Conservation (phyloP, 495 filamentous ascomycete species). For the Chlorociboria aeruginascens region DNA sequence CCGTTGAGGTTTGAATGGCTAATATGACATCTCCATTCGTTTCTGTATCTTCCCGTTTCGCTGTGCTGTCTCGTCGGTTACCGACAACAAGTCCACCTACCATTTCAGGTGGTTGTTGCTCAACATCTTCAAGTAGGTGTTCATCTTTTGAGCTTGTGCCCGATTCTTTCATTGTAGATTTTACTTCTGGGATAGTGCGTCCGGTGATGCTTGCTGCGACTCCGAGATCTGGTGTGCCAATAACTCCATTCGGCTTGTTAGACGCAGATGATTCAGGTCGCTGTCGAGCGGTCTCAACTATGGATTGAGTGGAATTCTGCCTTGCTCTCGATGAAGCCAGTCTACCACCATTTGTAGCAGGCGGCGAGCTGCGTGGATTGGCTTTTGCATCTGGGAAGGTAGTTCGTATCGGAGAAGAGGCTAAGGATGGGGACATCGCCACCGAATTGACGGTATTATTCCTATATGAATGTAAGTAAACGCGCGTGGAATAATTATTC, state of each 20-base stretch:
- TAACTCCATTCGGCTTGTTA: slow-evolving; percentile 30
- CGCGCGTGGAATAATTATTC: background rate
- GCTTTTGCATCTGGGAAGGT: slow-evolving; percentile 43
- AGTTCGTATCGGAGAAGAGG: slow-evolving; percentile 59
- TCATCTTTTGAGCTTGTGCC: slow-evolving; percentile 16
- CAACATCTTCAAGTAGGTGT: slow-evolving; percentile 13
- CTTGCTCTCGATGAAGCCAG: slow-evolving; percentile 56
- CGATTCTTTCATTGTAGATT: slow-evolving; percentile 25
- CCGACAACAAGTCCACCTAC: slow-evolving; percentile 6
- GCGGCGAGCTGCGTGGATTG: slow-evolving; percentile 28
- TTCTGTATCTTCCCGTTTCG: slow-evolving; percentile 19
- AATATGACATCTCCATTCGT: slow-evolving; percentile 13
- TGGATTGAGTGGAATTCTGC: slow-evolving; percentile 50
- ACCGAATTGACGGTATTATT: slow-evolving; percentile 36
- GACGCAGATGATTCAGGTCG: slow-evolving; percentile 50
- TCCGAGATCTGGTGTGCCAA: slow-evolving; percentile 25
- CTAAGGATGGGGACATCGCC: slow-evolving; percentile 53
- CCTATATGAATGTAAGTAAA: slow-evolving; percentile 23
- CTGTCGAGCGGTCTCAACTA: slow-evolving; percentile 24
- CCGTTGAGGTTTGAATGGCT: slow-evolving; percentile 4
- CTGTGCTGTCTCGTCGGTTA: slow-evolving; percentile 9
- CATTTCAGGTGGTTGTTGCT: slow-evolving; percentile 12
- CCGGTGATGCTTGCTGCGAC: slow-evolving; percentile 12
- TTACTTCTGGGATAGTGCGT: slow-evolving; percentile 24
- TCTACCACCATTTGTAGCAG: slow-evolving; percentile 28